Percentiles rank a stretch among this genome's conserved stretches.
phyloP scores from a whole-genome alignment of 192 early-diverging fungal species.

The Paraglomus brasilianum region DNA sequence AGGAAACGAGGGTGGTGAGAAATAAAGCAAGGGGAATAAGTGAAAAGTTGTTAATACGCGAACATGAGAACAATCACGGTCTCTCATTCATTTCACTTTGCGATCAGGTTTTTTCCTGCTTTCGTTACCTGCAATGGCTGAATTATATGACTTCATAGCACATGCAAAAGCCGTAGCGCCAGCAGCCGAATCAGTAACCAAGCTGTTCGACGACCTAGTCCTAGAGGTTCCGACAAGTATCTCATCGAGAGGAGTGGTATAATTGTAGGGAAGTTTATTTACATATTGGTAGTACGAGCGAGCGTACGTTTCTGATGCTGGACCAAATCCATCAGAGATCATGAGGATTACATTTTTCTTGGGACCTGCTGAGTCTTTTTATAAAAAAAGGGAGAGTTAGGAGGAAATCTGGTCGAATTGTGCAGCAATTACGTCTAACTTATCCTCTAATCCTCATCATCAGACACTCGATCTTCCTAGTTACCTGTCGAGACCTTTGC shows the following conservation, averaged over 20 bases:
- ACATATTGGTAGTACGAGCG: slow-evolving; percentile 77
- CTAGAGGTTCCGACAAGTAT: slow-evolving; percentile 87
- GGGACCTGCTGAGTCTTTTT: too few species aligned
- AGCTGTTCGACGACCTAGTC: slow-evolving; percentile 74
- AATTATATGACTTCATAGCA: slow-evolving; percentile 89
- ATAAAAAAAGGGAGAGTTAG: too few species aligned
- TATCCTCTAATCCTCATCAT: too few species aligned
- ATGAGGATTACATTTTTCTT: slow-evolving; percentile 87
- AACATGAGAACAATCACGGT: slow-evolving; percentile 1
- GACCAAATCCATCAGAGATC: slow-evolving; percentile 95
- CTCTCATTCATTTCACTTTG: neutral
- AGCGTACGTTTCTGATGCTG: slow-evolving; percentile 87
- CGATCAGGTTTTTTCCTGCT: slow-evolving; percentile 5
- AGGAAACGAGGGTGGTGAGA: neutral
- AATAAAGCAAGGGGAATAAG: neutral
- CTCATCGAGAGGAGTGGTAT: slow-evolving; percentile 58
- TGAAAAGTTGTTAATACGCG: neutral
- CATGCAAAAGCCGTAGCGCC: slow-evolving; percentile 97
- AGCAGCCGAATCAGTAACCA: slow-evolving; percentile 95
- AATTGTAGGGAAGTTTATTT: slow-evolving; percentile 47
- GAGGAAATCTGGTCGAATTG: too few species aligned
- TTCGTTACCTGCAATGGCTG: slow-evolving; percentile 77
- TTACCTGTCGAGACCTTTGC: too few species aligned
- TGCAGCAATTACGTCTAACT: too few species aligned
- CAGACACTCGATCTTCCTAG: too few species aligned